These are phyloP conservation scores for Pisolithus marmoratus DNA, from an alignment of 768 basidiomycete species.

Conservation along the genomic window DNA sequence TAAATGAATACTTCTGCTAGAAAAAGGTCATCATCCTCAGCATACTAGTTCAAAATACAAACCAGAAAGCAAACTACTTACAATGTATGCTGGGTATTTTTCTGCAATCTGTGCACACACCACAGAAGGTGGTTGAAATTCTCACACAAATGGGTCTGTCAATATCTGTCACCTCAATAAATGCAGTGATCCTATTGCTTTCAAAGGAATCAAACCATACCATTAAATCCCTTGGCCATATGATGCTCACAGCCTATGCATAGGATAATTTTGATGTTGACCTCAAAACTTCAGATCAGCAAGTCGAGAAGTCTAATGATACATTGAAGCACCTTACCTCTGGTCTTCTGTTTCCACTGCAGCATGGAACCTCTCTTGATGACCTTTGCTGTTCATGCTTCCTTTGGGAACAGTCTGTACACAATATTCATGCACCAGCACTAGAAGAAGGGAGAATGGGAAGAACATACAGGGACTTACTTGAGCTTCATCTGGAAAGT, in stretches of 20 bases:
- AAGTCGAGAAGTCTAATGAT: conserved; percentile 21
- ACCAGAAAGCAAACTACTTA: conserved; percentile 8
- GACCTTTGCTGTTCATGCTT: conserved; percentile 29
- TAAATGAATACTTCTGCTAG: not conserved
- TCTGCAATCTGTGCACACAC: conserved; percentile 20
- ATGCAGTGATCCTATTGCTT: conserved; percentile 18
- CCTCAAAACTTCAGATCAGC: conserved; percentile 25
- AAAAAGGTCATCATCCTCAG: conserved; percentile 10
- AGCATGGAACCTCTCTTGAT: conserved; percentile 12
- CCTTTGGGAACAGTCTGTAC: conserved; percentile 26
- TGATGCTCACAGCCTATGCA: conserved; percentile 23
- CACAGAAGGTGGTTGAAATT: conserved; percentile 23
- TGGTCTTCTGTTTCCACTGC: conserved; percentile 14
- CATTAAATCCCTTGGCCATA: conserved; percentile 19
- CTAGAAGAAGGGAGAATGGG: no score
- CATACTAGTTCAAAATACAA: conserved; percentile 28
- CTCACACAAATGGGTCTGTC: conserved; percentile 24
- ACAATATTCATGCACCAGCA: conserved; percentile 11
- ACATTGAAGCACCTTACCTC: conserved; percentile 22
- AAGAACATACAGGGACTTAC: no score
- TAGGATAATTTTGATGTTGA: conserved; percentile 43
- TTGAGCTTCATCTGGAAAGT: no score
- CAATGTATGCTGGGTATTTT: conserved; percentile 7
- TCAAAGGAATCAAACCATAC: conserved; percentile 14
- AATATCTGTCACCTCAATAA: conserved; percentile 21